Evolutionary conservation across 2,329 filamentous ascomycete species (phyloP), one percentile per base, ranked within the genome.

Genomic region (Xylariaceae sp.): DNA sequence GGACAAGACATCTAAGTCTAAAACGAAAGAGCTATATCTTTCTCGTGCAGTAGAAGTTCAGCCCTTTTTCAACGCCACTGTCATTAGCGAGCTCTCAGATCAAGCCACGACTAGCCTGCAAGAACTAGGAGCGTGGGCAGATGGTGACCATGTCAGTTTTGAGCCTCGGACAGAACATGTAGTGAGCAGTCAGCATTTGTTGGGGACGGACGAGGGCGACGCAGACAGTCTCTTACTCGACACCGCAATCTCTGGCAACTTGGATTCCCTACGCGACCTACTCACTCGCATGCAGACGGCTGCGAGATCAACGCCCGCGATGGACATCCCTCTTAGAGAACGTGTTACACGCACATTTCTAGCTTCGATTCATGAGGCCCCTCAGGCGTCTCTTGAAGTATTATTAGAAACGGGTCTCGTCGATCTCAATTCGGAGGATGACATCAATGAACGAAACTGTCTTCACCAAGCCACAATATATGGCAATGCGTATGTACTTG

Each of bases 1-100:
- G 93, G 93, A 98, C 71, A 98, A 98, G 79, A 96, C 91, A 1
- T 96, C 92, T 56, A 98, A 97, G 77, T 97, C 92, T 41, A 92
- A 92, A 67, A 96, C 93, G 48, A 98, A 98, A 67, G 93, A 97
- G 70, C 79, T 97, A 33, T 98, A 97, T 64, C 82, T 98, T 27
- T 94, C 94, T 8, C 80, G 93, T 49, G 93, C 93, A 7, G 92
- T 98, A 52, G 93, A 98, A 67, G 91, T 97, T 6, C 93, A 97
- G 62, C 93, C 93, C 6, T 97, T 94, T 67, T 98, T 97, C 77
- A 97, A 98, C 67, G 85, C 92, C 37, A 88, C 94, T 55, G 90
- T 97, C 57, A 95, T 98, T 62, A 95, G 91, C 67, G 92, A 95
- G 61, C 78, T 98, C 10, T 96, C 93, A 4, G 93, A 98, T 56